Evolutionary conservation across 768 basidiomycete species (phyloP).

Genomic region (Postia placenta): DNA sequence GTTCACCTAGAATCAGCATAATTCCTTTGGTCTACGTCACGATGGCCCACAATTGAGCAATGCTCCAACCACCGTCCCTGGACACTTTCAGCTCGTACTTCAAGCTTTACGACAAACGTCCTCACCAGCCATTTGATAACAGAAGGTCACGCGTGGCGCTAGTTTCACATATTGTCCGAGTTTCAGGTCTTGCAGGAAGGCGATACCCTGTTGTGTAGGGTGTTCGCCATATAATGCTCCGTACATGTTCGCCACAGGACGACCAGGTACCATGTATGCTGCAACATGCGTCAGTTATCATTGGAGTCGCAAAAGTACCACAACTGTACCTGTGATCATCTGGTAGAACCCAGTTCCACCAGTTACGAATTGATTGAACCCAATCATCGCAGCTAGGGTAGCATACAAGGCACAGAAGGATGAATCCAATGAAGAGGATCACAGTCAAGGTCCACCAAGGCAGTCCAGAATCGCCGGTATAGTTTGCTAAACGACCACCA

Average conservation of each 20-base stretch:
- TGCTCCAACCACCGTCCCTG: conserved; percentile 41
- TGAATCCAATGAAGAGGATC: conserved; percentile 42
- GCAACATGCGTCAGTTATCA: background rate
- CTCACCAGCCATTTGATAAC: conserved; percentile 25
- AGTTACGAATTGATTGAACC: conserved; percentile 17
- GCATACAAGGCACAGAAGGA: conserved; percentile 49
- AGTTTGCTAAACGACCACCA: conserved; percentile 17
- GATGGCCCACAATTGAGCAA: conserved; percentile 32
- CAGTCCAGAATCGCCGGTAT: conserved; percentile 26
- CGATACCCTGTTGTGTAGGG: conserved; percentile 36
- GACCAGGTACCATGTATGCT: conserved; percentile 24
- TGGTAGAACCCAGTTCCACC: conserved; percentile 20
- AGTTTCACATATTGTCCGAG: conserved; percentile 53
- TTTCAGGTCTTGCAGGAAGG: conserved; percentile 57
- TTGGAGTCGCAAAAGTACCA: background rate
- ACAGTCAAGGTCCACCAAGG: conserved; percentile 51
- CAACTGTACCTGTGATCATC: conserved; percentile 13
- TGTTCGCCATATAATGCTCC: conserved; percentile 37
- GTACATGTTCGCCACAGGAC: conserved; percentile 27
- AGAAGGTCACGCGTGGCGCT: conserved; percentile 55
- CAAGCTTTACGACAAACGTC: too few relatives aligned
- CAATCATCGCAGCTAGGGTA: conserved; percentile 35
- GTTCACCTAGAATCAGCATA: too few relatives aligned
- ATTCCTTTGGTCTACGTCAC: too few relatives aligned
- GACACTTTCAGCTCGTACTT: too few relatives aligned